Conservation (phyloP, 345 rosid genomes). For the Syzygium jambos region DNA sequence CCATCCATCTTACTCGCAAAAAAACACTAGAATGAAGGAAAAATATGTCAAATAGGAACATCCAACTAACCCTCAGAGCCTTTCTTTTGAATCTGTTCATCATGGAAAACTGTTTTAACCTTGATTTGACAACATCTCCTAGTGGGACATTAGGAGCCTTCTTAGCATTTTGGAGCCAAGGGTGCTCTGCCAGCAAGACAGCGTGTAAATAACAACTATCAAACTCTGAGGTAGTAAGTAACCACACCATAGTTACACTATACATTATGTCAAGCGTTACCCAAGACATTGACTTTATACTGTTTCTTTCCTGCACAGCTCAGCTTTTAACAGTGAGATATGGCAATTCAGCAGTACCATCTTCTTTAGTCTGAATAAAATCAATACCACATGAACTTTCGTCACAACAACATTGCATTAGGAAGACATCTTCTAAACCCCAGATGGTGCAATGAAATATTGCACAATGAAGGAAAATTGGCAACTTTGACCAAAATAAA, state of each 20-base stretch:
- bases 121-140: conserved; percentile 96
- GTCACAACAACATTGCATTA: neutral
- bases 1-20: neutral
- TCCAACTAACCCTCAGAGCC: conserved; percentile 82
- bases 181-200: conserved; percentile 57
- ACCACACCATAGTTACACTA: neutral
- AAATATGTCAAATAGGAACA: conserved; percentile 1
- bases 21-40: neutral
- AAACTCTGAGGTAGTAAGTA: neutral
- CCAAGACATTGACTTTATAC: neutral
- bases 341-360: neutral
- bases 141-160: conserved; percentile 96
- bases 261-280: neutral
- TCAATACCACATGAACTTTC: neutral
- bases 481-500: neutral
- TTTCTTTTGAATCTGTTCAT: conserved; percentile 99
- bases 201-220: neutral
- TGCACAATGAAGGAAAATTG: neutral
- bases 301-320: neutral
- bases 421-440: neutral
- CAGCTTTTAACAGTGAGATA: neutral
- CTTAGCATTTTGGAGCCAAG: conserved; percentile 98
- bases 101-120: conserved; percentile 96
- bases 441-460: neutral
- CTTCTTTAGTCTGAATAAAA: neutral